phyloP scores from a whole-genome alignment of 169 alveolate genomes.

The Plasmodium adleri region DNA sequence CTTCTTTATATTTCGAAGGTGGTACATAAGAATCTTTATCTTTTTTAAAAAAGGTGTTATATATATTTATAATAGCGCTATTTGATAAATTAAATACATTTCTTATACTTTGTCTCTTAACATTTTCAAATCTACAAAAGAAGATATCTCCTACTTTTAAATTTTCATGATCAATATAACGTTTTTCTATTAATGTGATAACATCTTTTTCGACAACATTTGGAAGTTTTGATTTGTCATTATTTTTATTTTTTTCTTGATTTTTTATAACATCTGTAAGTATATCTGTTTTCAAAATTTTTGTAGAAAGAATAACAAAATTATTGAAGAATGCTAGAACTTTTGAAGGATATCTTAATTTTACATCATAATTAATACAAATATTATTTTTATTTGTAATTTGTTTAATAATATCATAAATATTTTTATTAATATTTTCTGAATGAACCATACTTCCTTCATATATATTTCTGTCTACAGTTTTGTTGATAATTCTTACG shows the following conservation, averaged over 20 bases:
- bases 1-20: no score
- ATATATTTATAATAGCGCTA: constrained; percentile 43
- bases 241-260: not conserved
- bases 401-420: constrained; percentile 49
- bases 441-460: constrained; percentile 73
- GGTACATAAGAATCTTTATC: constrained; percentile 17
- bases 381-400: constrained; percentile 37
- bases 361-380: constrained; percentile 13
- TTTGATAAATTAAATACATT: constrained; percentile 64
- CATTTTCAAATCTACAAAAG: constrained; percentile 67
- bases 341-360: constrained; percentile 67
- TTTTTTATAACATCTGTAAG: not conserved
- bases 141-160: constrained; percentile 67
- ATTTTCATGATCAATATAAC: constrained; percentile 75
- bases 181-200: constrained; percentile 64
- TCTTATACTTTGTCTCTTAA: constrained; percentile 45
- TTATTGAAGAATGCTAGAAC: constrained; percentile 61
- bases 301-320: constrained; percentile 64
- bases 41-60: constrained; percentile 33
- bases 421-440: constrained; percentile 23
- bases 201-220: constrained; percentile 15
- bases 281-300: constrained; percentile 21
- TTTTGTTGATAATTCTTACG: constrained; percentile 73
- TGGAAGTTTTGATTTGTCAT: not conserved
- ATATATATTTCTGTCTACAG: constrained; percentile 50